Evolutionary conservation across 140 eudicot species (phyloP).

Genomic region (Flaveria floridana): DNA sequence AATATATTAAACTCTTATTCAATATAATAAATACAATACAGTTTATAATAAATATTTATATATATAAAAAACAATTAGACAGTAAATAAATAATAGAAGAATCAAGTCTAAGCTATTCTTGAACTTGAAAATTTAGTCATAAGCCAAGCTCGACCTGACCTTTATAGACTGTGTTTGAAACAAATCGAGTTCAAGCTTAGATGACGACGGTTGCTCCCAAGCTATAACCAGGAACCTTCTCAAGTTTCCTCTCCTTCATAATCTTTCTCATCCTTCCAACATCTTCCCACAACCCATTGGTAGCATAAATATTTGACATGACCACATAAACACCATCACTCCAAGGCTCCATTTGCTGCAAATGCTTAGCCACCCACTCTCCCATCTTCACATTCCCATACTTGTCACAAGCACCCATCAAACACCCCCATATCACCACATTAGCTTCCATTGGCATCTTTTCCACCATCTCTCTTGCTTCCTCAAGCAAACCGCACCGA

Average conservation of each 20-base stretch:
- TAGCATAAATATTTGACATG: slow-evolving; percentile 81
- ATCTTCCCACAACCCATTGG: slow-evolving; percentile 69
- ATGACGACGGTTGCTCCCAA: slow-evolving; percentile 16
- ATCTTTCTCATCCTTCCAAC: slow-evolving; percentile 57
- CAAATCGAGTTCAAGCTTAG: neutral
- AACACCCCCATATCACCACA: slow-evolving; percentile 80
- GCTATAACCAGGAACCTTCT: slow-evolving; percentile 78
- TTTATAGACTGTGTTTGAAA: neutral
- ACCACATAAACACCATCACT: slow-evolving; percentile 85
- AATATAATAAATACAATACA: too few species aligned
- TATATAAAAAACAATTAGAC: too few species aligned
- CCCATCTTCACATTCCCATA: slow-evolving; percentile 76
- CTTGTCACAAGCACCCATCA: slow-evolving; percentile 92
- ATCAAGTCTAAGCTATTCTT: neutral
- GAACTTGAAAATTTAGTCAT: neutral
- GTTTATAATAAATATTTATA: too few species aligned
- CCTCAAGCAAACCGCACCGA: slow-evolving; percentile 74
- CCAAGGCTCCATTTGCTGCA: slow-evolving; percentile 76
- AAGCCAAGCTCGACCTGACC: neutral
- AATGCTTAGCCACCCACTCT: slow-evolving; percentile 69
- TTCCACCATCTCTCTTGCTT: slow-evolving; percentile 68
- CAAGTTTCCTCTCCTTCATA: slow-evolving; percentile 60
- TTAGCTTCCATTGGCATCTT: slow-evolving; percentile 80
- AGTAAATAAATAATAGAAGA: neutral
- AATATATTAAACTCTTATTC: too few species aligned